phyloP scores from a whole-genome alignment of 2,329 filamentous ascomycete genomes.

The Hypoxylon sp. region DNA sequence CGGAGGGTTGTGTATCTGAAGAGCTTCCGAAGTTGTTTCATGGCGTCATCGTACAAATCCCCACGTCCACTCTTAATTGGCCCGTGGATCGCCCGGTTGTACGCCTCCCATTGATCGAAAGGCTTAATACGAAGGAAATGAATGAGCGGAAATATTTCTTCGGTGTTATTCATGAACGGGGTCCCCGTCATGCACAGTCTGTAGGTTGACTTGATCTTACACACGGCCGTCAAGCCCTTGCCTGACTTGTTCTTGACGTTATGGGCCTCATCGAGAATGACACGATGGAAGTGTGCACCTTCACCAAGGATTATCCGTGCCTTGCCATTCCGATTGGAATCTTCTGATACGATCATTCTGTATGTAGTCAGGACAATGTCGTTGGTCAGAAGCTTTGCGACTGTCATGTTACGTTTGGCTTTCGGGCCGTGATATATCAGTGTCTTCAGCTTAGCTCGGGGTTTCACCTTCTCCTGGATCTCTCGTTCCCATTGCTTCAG shows the following conservation, averaged over 20 bases:
- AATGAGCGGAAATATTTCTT: constrained; percentile 84
- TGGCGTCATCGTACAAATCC: constrained; percentile 63
- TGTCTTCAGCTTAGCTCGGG: constrained; percentile 48
- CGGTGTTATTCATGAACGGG: constrained; percentile 89
- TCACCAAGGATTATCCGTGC: constrained; percentile 56
- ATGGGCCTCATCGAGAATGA: constrained; percentile 86
- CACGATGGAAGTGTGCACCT: constrained; percentile 74
- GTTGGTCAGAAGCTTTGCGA: constrained; percentile 68
- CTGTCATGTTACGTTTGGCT: constrained; percentile 43
- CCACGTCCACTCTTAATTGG: constrained; percentile 60
- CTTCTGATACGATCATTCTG: constrained; percentile 77
- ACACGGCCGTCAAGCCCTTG: constrained; percentile 72
- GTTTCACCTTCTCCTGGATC: constrained; percentile 51
- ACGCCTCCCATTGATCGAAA: constrained; percentile 76
- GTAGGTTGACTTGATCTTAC: constrained; percentile 71
- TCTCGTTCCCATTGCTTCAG: constrained; percentile 52
- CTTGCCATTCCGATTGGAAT: constrained; percentile 63
- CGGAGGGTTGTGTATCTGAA: constrained; percentile 87
- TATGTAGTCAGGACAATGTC: constrained; percentile 87
- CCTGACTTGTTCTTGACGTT: constrained; percentile 84
- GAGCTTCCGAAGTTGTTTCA: constrained; percentile 80
- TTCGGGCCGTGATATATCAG: constrained; percentile 48
- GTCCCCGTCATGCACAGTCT: constrained; percentile 86
- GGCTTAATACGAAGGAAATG: constrained; percentile 84
- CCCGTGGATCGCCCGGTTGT: constrained; percentile 64